Evolutionary conservation across 169 alveolate species (phyloP), one percentile per base, ranked within the genome.

Genomic region (Eimeria zaria): DNA sequence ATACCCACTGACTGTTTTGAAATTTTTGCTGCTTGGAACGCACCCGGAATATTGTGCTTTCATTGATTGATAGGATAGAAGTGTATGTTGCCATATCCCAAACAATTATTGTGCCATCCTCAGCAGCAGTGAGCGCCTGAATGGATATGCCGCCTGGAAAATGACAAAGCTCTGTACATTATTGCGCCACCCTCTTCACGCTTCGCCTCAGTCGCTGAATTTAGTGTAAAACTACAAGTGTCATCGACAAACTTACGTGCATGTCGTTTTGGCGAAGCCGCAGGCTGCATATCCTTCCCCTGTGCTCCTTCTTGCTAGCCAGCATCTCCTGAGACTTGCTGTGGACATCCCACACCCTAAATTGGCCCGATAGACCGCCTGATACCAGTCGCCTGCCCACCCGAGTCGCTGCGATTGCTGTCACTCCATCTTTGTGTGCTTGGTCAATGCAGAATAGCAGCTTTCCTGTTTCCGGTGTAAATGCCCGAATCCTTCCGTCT

Each of bases 51-150:
- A 83, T 83, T 33, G 96, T 93, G 33, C 76, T 89, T 46, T 87
- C 96, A 53, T 67, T 89, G 36, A 89, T 30, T 11, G 96, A 78
- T 74, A 80, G 62, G 18, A 87, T 71, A 39, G 96, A 84, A 24
- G 97, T 97, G 96, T 95, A 97, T 92, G 98, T 97, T 83, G 96
- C 97, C 78, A 99, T 96, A 96, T 98, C 99, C 99, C 99, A 99
- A 83, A 98, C 98, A 74, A 98, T 99, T 96, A 99, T 98, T 46
- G 99, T 98, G 48, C 99, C 99, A 92, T 99, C 99, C 44, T 99
- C 98, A 33, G 99, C 98, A n/a, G 99, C 99, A 24, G 98, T 95
- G 33, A 98, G 99, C 39, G 99, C 99, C 97, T 98, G 97, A 41
- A 97, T 83, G 33, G 91, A 83, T 36, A 53, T 33, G 91, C 12